Conservation (phyloP, 148 eudicot species). For the Selenicereus undatus region DNA sequence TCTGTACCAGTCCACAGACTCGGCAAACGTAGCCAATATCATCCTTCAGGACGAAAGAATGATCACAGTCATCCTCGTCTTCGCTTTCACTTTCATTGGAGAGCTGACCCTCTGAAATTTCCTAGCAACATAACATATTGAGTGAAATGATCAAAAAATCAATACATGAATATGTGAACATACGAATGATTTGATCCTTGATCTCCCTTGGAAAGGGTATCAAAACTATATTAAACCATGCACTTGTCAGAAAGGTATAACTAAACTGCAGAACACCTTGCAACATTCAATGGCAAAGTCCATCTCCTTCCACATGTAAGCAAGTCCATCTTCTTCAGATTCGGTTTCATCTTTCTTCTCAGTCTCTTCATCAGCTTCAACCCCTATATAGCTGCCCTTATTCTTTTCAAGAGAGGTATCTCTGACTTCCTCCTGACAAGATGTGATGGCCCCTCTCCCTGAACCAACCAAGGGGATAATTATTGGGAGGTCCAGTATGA, state of each 20-base stretch:
- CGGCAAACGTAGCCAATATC: slow-evolving; percentile 90
- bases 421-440: neutral
- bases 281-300: slow-evolving; percentile 52
- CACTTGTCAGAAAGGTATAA: neutral
- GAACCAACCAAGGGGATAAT: neutral
- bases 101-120: slow-evolving; percentile 35
- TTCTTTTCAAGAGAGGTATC: slow-evolving; percentile 7
- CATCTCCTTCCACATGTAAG: slow-evolving; percentile 79
- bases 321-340: slow-evolving; percentile 37
- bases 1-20: slow-evolving; percentile 73
- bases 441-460: neutral
- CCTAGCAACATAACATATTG: slow-evolving; percentile 33
- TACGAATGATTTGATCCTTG: neutral
- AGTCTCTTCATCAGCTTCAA: slow-evolving; percentile 38
- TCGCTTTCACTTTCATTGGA: slow-evolving; percentile 29
- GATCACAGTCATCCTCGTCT: slow-evolving; percentile 64
- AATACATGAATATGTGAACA: neutral
- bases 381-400: slow-evolving; percentile 43
- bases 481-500: neutral
- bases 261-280: slow-evolving; percentile 40
- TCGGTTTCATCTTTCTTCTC: slow-evolving; percentile 29
- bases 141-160: neutral
- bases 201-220: neutral
- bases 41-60: slow-evolving; percentile 65
- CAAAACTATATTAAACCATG: neutral